These are phyloP conservation scores for Volutella citrinella DNA, from an alignment of 2,329 filamentous ascomycete species.

Conservation along the genomic window DNA sequence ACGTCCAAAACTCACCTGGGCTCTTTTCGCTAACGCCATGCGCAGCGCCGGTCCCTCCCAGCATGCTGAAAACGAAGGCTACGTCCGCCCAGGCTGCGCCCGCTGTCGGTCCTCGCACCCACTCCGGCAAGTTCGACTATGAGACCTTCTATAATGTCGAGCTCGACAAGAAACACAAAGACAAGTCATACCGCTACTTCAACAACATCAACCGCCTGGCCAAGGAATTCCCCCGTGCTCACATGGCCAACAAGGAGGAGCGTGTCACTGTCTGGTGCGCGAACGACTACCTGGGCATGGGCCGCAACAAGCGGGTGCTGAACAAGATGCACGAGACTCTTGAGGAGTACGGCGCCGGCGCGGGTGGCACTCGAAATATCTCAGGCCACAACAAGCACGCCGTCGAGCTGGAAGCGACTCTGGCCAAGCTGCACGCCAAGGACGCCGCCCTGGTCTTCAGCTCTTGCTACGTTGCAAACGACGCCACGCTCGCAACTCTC, in stretches of 20 bases:
- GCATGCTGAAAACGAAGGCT: conserved; percentile 19
- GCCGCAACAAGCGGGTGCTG: conserved; percentile 81
- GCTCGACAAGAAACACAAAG: conserved; percentile 97
- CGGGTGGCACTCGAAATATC: conserved; percentile 94
- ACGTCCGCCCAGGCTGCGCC: conserved; percentile 19
- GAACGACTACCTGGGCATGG: conserved; percentile 99
- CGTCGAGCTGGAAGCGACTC: conserved; percentile 73
- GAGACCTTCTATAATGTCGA: conserved; percentile 84
- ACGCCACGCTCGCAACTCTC: conserved; percentile 93
- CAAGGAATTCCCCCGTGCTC: conserved; percentile 91
- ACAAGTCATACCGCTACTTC: conserved; percentile 99
- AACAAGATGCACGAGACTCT: conserved; percentile 92
- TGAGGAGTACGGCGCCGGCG: conserved; percentile 91
- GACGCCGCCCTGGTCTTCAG: conserved; percentile 92
- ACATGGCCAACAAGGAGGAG: conserved; percentile 80
- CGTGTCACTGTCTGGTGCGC: conserved; percentile 98
- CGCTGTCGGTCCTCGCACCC: conserved; percentile 24
- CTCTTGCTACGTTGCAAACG: conserved; percentile 97
- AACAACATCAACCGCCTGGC: conserved; percentile 99
- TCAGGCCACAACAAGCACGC: conserved; percentile 97
- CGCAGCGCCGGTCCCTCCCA: conserved; percentile 22
- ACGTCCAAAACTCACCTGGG: background rate
- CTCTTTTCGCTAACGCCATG: conserved; percentile 12
- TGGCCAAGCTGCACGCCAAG: conserved; percentile 88
- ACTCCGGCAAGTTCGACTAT: conserved; percentile 75